Evolutionary conservation across 495 filamentous ascomycete genomes (phyloP).

Genomic region (Terfezia claveryi): DNA sequence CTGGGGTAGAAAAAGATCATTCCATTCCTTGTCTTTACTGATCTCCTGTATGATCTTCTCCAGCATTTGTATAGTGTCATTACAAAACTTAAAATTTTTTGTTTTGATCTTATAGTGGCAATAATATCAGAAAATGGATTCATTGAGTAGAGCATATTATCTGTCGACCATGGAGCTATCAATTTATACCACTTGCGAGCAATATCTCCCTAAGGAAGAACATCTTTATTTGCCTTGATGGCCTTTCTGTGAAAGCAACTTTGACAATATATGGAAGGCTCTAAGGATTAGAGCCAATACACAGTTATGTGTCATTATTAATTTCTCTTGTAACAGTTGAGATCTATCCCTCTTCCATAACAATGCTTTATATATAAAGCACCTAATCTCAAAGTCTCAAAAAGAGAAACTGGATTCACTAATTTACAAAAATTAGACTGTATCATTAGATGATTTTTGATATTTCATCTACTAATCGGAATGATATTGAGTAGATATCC

Average conservation of each 20-base stretch:
- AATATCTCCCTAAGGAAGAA: no score
- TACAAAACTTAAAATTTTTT: background rate
- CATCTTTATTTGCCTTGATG: no score
- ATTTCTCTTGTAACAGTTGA: background rate
- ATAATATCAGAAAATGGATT: background rate
- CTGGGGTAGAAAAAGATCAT: no score
- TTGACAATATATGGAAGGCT: background rate
- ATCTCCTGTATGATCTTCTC: background rate
- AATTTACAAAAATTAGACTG: background rate
- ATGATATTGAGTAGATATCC: no score
- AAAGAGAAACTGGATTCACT: background rate
- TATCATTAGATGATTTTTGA: background rate
- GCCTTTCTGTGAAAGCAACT: no score
- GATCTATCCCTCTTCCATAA: background rate
- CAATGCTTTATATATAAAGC: background rate
- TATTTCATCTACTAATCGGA: background rate
- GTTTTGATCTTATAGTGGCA: background rate
- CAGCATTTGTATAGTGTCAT: background rate
- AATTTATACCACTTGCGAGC: background rate
- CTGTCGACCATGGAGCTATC: background rate
- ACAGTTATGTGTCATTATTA: background rate
- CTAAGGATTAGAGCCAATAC: background rate
- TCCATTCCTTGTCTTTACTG: background rate
- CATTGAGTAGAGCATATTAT: background rate
- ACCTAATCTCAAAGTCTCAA: background rate